Evolutionary conservation across 164 flowering plant species (phyloP).

Genomic region (Berberis vulgaris): DNA sequence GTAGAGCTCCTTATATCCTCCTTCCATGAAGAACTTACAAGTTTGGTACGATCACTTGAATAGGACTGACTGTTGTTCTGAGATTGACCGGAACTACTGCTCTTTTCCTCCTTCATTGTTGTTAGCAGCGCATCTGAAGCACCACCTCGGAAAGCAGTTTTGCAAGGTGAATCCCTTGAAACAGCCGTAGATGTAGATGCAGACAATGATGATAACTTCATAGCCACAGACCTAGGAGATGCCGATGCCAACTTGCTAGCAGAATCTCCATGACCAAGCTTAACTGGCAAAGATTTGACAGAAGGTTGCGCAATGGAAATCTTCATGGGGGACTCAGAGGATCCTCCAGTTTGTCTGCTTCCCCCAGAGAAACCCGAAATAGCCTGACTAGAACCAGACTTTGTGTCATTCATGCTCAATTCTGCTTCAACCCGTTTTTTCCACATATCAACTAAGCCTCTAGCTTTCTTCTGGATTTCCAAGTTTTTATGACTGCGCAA

Average conservation of each 20-base stretch:
- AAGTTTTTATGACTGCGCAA: conserved; percentile 47
- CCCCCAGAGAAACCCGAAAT: conserved; percentile 49
- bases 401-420: too few species aligned
- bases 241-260: conserved; percentile 23
- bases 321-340: conserved; percentile 49
- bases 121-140: conserved; percentile 6
- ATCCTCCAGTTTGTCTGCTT: conserved; percentile 32
- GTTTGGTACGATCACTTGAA: conserved; percentile 62
- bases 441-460: too few species aligned
- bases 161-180: too few species aligned
- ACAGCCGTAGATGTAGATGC: too few species aligned
- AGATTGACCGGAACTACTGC: conserved; percentile 77
- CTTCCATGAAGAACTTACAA: conserved; percentile 36
- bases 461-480: conserved; percentile 11
- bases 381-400: conserved; percentile 10
- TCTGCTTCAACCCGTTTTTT: too few species aligned
- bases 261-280: too few species aligned
- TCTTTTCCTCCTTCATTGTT: conserved; percentile 40
- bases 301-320: conserved; percentile 42
- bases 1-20: conserved; percentile 75
- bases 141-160: too few species aligned
- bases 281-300: too few species aligned
- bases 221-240: conserved; percentile 23
- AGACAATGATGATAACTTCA: conserved; percentile 45
- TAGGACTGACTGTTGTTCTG: conserved; percentile 74